Percentiles rank a stretch among this genome's conserved stretches.
Conservation (phyloP, 2,329 filamentous ascomycete genomes). For the Xylaria digitata region DNA sequence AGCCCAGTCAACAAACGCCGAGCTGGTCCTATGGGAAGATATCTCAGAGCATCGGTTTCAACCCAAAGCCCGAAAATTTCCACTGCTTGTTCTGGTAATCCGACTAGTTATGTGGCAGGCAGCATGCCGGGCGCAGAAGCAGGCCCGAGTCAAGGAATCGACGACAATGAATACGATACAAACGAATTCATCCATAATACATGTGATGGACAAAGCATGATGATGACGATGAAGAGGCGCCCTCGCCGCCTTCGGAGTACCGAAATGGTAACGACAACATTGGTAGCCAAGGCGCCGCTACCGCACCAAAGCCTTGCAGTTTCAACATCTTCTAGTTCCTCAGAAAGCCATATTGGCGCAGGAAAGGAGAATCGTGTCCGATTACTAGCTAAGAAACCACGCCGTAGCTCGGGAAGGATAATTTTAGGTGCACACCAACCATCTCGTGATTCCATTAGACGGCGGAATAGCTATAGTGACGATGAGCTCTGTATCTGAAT, state of each 20-base stretch:
- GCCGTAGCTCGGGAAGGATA: slow-evolving; percentile 36
- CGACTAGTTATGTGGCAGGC: slow-evolving; percentile 33
- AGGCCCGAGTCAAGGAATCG: slow-evolving; percentile 35
- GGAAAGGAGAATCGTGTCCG: slow-evolving; percentile 38
- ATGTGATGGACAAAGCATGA: slow-evolving; percentile 13
- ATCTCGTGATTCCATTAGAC: slow-evolving; percentile 21
- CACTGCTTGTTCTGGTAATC: slow-evolving; percentile 26
- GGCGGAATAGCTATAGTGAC: slow-evolving; percentile 30
- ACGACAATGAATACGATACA: slow-evolving; percentile 14
- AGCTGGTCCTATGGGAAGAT: slow-evolving; percentile 38
- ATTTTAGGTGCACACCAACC: slow-evolving; percentile 30
- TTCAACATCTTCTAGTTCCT: background rate
- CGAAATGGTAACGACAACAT: slow-evolving; percentile 32
- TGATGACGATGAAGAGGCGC: slow-evolving; percentile 39
- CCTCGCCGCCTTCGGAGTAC: slow-evolving; percentile 33
- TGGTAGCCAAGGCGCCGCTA: slow-evolving; percentile 3
- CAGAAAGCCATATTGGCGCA: slow-evolving; percentile 17
- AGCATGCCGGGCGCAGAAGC: slow-evolving; percentile 36
- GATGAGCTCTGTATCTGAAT: slow-evolving; percentile 40
- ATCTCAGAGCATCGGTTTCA: slow-evolving; percentile 37
- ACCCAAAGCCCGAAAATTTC: slow-evolving; percentile 8
- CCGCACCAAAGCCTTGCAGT: slow-evolving; percentile 1
- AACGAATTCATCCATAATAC: background rate
- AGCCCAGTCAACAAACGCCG: slow-evolving; percentile 54
- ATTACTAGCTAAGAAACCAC: slow-evolving; percentile 34